These are phyloP conservation scores for Herpomyces periplanetae DNA, from an alignment of 2,329 filamentous ascomycete genomes.

Conservation along the genomic window DNA sequence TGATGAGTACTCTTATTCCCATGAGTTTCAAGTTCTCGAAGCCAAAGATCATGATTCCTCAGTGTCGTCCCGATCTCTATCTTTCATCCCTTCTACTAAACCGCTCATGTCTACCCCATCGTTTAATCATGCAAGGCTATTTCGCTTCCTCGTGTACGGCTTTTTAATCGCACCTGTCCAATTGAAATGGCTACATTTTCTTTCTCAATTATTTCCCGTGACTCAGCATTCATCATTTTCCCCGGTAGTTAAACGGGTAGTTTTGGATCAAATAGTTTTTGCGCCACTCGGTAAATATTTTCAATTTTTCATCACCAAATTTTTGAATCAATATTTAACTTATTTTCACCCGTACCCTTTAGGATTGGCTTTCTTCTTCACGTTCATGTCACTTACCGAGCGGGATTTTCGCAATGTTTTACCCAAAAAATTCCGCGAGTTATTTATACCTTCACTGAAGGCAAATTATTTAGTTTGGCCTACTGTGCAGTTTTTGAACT, in stretches of 20 bases:
- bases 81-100: too few relatives aligned
- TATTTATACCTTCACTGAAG: slow-evolving; percentile 73
- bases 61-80: too few relatives aligned
- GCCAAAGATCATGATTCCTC: slow-evolving; percentile 13
- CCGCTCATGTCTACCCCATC: slow-evolving; percentile 43
- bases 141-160: slow-evolving; percentile 83
- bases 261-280: slow-evolving; percentile 69
- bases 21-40: slow-evolving; percentile 24
- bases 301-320: slow-evolving; percentile 1
- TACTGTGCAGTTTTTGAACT: slow-evolving; percentile 80
- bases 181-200: slow-evolving; percentile 75
- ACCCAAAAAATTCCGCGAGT: slow-evolving; percentile 48
- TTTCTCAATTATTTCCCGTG: slow-evolving; percentile 45
- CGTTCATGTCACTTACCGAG: slow-evolving; percentile 79
- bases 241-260: slow-evolving; percentile 57
- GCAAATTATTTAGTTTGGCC: slow-evolving; percentile 90
- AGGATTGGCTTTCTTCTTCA: slow-evolving; percentile 59
- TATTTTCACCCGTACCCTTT: slow-evolving; percentile 1
- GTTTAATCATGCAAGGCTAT: slow-evolving; percentile 80
- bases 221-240: slow-evolving; percentile 29
- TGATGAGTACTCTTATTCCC: slow-evolving; percentile 27
- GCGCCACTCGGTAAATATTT: slow-evolving; percentile 29
- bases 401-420: slow-evolving; percentile 51
- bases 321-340: slow-evolving; percentile 1
- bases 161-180: slow-evolving; percentile 85